phyloP scores from a whole-genome alignment of 2,329 filamentous ascomycete species.

The Colletotrichum lindemuthianum region DNA sequence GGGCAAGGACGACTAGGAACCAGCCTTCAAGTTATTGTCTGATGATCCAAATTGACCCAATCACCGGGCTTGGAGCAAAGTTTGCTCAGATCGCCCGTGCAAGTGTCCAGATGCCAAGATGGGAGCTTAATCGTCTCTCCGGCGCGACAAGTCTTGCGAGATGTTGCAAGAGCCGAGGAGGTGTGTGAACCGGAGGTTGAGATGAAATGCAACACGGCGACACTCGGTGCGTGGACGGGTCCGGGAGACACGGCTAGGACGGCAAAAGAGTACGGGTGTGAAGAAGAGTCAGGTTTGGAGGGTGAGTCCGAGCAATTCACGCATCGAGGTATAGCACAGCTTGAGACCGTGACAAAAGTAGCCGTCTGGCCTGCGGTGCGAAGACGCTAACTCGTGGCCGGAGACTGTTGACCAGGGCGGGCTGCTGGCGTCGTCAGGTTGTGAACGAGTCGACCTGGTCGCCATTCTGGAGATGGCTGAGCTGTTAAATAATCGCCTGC shows the following conservation, averaged over 20 bases:
- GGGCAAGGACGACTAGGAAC: too few relatives aligned
- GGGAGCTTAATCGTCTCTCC: slow-evolving; percentile 25
- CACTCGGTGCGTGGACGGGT: slow-evolving; percentile 19
- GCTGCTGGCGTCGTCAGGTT: neutral
- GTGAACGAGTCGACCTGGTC: neutral
- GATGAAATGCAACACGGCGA: slow-evolving; percentile 20
- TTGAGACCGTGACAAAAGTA: slow-evolving; percentile 13
- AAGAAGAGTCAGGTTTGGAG: slow-evolving; percentile 25
- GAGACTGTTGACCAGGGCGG: neutral
- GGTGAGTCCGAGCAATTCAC: slow-evolving; percentile 18
- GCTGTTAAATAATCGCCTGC: neutral
- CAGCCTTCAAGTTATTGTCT: slow-evolving; percentile 17
- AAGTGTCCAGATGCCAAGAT: slow-evolving; percentile 32
- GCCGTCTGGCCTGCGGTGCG: neutral
- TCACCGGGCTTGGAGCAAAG: neutral
- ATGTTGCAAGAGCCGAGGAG: slow-evolving; percentile 6
- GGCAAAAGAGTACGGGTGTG: slow-evolving; percentile 25
- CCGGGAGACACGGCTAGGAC: slow-evolving; percentile 23
- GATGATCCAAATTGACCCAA: slow-evolving; percentile 7
- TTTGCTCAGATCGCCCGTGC: slow-evolving; percentile 21
- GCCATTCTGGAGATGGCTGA: neutral
- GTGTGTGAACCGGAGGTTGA: slow-evolving; percentile 7
- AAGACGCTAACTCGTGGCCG: too few relatives aligned
- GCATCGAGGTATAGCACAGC: slow-evolving; percentile 22
- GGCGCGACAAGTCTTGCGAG: slow-evolving; percentile 24